Percentiles rank a stretch among this genome's conserved stretches.
Evolutionary conservation across 1,284 basidiomycete genomes (phyloP).

Genomic region (Ceratobasidium papillatum): DNA sequence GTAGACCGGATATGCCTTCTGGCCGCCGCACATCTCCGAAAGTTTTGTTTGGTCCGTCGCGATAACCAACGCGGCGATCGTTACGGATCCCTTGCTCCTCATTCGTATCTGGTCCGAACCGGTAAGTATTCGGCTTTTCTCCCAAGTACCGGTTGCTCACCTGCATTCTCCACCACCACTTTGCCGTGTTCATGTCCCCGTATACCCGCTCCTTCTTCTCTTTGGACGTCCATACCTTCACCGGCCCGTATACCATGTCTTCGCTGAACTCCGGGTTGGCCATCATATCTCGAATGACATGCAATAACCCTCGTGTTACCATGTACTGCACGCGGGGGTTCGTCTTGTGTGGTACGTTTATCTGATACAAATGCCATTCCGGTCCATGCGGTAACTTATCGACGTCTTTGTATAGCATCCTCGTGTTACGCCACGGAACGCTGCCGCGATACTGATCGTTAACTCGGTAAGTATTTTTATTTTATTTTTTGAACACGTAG

Average conservation of each 20-base stretch:
- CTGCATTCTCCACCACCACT: conserved; percentile 42
- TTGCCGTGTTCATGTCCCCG: conserved; percentile 33
- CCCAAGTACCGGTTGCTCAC: neutral
- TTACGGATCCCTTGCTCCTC: conserved; percentile 6
- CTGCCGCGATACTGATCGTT: neutral
- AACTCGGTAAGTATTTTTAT: neutral
- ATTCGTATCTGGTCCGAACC: no score
- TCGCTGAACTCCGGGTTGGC: conserved; percentile 25
- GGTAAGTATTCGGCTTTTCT: neutral
- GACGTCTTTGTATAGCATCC: conserved; percentile 45
- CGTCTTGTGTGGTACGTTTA: neutral
- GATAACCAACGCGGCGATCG: conserved; percentile 38
- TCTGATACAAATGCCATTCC: conserved; percentile 44
- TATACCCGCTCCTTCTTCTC: neutral
- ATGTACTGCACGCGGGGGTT: neutral
- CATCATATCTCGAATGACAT: conserved; percentile 43
- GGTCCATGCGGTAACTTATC: conserved; percentile 46
- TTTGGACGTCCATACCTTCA: neutral
- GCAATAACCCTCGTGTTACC: neutral
- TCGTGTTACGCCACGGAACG: conserved; percentile 39
- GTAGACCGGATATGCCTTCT: conserved; percentile 42
- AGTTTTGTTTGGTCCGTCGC: conserved; percentile 41
- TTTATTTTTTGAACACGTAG: neutral
- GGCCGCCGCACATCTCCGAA: conserved; percentile 28
- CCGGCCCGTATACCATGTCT: conserved; percentile 26